A percentile compares a stretch with the other conserved stretches of the same genome.
Evolutionary conservation across 75 land plant species (phyloP).

Genomic region (Picea glauca): DNA sequence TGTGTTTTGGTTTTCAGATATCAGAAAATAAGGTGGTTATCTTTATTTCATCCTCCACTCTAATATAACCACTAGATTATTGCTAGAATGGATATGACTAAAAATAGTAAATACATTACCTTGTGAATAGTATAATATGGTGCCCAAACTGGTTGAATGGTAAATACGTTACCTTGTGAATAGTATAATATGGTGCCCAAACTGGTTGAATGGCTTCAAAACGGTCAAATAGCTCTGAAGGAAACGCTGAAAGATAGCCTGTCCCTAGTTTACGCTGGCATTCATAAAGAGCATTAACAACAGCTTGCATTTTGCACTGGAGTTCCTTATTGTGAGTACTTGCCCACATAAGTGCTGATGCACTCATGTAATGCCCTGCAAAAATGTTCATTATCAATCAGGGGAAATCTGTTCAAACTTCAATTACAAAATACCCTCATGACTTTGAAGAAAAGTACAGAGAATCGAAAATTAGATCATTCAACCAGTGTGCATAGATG

Average conservation of each 20-base stretch:
- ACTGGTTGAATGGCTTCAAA: constrained; percentile 73
- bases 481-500: too few species aligned
- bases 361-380: constrained; percentile 92
- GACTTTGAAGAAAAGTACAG: too few species aligned
- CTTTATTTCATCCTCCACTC: too few species aligned
- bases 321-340: constrained; percentile 63
- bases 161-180: constrained; percentile 73
- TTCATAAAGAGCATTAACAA: constrained; percentile 54
- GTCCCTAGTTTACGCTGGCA: constrained; percentile 74
- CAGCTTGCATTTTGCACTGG: constrained; percentile 49
- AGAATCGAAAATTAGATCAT: too few species aligned
- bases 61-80: not conserved
- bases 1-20: not conserved
- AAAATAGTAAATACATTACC: constrained; percentile 27
- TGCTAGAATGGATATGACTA: not conserved
- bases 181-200: constrained; percentile 94
- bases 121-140: constrained; percentile 95
- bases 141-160: constrained; percentile 67
- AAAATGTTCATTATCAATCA: too few species aligned
- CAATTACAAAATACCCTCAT: too few species aligned
- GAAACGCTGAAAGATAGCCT: constrained; percentile 93
- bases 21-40: too few species aligned
- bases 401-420: too few species aligned
- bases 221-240: constrained; percentile 73
- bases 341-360: constrained; percentile 87